Conservation (phyloP, 2,329 filamentous ascomycete species). For the Botrytis porri region DNA sequence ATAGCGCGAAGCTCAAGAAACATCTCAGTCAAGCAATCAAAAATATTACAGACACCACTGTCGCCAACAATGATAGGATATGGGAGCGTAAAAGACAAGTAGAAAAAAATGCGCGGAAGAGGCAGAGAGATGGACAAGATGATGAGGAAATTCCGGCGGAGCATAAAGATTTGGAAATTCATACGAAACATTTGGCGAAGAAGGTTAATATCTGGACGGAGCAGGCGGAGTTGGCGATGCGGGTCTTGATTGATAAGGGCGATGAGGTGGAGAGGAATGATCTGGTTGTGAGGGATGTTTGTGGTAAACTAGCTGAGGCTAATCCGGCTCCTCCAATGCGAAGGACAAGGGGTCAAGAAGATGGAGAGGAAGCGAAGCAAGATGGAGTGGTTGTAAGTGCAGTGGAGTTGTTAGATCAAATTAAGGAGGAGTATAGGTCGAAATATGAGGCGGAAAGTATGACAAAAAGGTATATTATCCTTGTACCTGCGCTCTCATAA, state of each 20-base stretch:
- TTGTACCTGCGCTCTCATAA: not conserved
- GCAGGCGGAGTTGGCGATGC: slow-evolving; percentile 55
- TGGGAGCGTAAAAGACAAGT: slow-evolving; percentile 31
- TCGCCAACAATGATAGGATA: slow-evolving; percentile 55
- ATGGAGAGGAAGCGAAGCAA: slow-evolving; percentile 41
- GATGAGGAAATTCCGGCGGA: slow-evolving; percentile 40
- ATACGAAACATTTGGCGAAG: slow-evolving; percentile 42
- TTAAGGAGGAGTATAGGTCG: slow-evolving; percentile 37
- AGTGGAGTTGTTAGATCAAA: slow-evolving; percentile 39
- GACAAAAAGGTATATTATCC: slow-evolving; percentile 40
- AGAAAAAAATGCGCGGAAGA: slow-evolving; percentile 30
- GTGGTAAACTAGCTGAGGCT: slow-evolving; percentile 31
- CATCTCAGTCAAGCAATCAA: slow-evolving; percentile 47
- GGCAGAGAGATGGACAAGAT: slow-evolving; percentile 35
- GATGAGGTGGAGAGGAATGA: slow-evolving; percentile 42
- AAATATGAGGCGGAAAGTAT: slow-evolving; percentile 42
- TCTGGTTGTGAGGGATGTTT: slow-evolving; percentile 37
- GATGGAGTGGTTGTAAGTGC: slow-evolving; percentile 40
- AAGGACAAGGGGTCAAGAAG: slow-evolving; percentile 29
- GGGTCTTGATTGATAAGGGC: slow-evolving; percentile 56
- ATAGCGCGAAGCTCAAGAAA: slow-evolving; percentile 45
- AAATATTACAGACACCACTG: slow-evolving; percentile 48
- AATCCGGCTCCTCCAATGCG: slow-evolving; percentile 27
- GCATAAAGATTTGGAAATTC: slow-evolving; percentile 39
- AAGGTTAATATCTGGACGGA: slow-evolving; percentile 51